Evolutionary conservation across 257 asterid species (phyloP).

Genomic region (Euphrasia confusa): DNA sequence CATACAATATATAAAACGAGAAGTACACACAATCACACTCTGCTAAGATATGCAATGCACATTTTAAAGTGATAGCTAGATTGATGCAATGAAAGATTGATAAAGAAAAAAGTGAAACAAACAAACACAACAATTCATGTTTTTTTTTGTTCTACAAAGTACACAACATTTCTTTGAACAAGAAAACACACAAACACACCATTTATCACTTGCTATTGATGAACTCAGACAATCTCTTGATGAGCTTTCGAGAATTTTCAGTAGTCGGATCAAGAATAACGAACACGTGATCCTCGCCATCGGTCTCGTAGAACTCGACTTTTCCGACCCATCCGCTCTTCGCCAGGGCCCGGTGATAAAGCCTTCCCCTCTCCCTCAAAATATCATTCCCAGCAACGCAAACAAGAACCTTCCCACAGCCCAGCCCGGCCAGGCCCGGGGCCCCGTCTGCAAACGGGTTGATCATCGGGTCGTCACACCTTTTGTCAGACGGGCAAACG

Average conservation of each 20-base stretch:
- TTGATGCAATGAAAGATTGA: too few relatives aligned
- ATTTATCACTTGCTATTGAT: conserved; percentile 27
- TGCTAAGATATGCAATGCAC: too few relatives aligned
- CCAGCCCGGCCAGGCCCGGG: conserved; percentile 34
- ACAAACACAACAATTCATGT: too few relatives aligned
- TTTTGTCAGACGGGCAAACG: conserved; percentile 53
- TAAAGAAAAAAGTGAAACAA: too few relatives aligned
- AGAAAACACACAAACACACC: neutral
- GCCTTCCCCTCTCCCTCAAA: conserved; percentile 59
- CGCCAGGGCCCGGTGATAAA: conserved; percentile 35
- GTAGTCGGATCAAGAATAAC: conserved; percentile 48
- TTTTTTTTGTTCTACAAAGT: too few relatives aligned
- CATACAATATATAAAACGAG: too few relatives aligned
- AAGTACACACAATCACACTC: too few relatives aligned
- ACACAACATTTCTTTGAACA: neutral
- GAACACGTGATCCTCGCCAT: conserved; percentile 69
- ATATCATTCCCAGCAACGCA: conserved; percentile 68
- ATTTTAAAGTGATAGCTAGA: too few relatives aligned
- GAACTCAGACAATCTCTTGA: conserved; percentile 39
- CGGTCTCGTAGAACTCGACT: conserved; percentile 45
- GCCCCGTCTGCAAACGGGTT: conserved; percentile 54
- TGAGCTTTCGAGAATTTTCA: conserved; percentile 31
- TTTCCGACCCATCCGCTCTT: conserved; percentile 51
- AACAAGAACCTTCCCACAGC: conserved; percentile 36
- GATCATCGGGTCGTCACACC: conserved; percentile 59